phyloP scores from a whole-genome alignment of 352 stramenopile species.

The Globisporangium mamillatum region DNA sequence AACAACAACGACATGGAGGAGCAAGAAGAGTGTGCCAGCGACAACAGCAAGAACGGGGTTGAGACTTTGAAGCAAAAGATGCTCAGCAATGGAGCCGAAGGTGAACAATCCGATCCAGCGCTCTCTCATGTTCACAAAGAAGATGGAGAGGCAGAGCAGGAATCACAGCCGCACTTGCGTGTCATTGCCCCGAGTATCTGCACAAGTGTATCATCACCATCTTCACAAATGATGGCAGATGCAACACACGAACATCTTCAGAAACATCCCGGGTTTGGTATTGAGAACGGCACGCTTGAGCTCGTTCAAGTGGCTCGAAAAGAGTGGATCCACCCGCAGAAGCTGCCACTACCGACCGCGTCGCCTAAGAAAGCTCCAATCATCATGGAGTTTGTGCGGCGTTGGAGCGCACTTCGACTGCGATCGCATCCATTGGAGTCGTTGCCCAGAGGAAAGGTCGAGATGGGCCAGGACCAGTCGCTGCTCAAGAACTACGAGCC shows the following conservation, averaged over 20 bases:
- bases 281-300: conserved; percentile 20
- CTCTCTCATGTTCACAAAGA: neutral
- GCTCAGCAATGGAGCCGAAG: neutral
- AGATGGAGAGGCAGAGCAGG: neutral
- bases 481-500: conserved; percentile 71
- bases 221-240: neutral
- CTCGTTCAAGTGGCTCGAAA: conserved; percentile 11
- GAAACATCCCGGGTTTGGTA: conserved; percentile 14
- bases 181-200: conserved; percentile 1
- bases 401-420: conserved; percentile 34
- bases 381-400: conserved; percentile 34
- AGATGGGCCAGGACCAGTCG: conserved; percentile 25
- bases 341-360: conserved; percentile 24
- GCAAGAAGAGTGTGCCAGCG: neutral
- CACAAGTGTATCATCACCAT: conserved; percentile 1
- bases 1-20: conserved; percentile 8
- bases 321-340: conserved; percentile 5
- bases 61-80: neutral
- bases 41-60: neutral
- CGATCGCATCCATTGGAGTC: neutral
- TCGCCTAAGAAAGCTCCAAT: conserved; percentile 27
- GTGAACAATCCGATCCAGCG: neutral
- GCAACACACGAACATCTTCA: neutral
- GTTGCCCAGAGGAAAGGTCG: neutral
- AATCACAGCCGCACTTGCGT: neutral